phyloP scores from a whole-genome alignment of 1,284 basidiomycete species.

The Ganoderma lucidum region DNA sequence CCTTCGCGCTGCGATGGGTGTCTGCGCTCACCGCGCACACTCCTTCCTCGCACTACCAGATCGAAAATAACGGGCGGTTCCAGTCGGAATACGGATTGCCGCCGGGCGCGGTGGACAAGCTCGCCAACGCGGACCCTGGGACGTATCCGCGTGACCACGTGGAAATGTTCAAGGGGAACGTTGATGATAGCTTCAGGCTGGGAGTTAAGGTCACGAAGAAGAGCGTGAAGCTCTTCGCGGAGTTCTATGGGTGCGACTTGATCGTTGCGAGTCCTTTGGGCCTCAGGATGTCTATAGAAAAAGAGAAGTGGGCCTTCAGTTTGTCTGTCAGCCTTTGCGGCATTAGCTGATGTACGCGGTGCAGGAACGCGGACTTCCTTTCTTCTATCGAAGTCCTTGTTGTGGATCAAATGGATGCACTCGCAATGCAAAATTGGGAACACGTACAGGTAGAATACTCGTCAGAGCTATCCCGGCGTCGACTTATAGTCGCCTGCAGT shows the following conservation, averaged over 20 bases:
- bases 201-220: slow-evolving; percentile 95
- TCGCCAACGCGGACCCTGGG: slow-evolving; percentile 75
- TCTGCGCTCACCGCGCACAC: slow-evolving; percentile 74
- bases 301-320: slow-evolving; percentile 76
- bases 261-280: slow-evolving; percentile 95
- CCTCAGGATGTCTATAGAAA: slow-evolving; percentile 91
- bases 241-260: slow-evolving; percentile 92
- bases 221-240: slow-evolving; percentile 86
- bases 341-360: not conserved
- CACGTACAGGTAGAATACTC: slow-evolving; percentile 80
- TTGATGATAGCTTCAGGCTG: slow-evolving; percentile 94
- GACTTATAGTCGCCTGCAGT: slow-evolving; percentile 55
- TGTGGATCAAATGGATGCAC: slow-evolving; percentile 92
- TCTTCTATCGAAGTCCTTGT: slow-evolving; percentile 94
- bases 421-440: slow-evolving; percentile 99
- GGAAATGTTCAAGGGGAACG: slow-evolving; percentile 95
- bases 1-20: slow-evolving; percentile 85
- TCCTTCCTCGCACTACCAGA: slow-evolving; percentile 70
- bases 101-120: slow-evolving; percentile 82
- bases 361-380: slow-evolving; percentile 87
- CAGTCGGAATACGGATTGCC: slow-evolving; percentile 86
- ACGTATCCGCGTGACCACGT: slow-evolving; percentile 91
- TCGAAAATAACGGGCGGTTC: slow-evolving; percentile 90
- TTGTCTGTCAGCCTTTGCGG: not conserved
- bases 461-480: not conserved